Conservation (phyloP, 2,329 filamentous ascomycete species). For the Arthrinium puccinioides region DNA sequence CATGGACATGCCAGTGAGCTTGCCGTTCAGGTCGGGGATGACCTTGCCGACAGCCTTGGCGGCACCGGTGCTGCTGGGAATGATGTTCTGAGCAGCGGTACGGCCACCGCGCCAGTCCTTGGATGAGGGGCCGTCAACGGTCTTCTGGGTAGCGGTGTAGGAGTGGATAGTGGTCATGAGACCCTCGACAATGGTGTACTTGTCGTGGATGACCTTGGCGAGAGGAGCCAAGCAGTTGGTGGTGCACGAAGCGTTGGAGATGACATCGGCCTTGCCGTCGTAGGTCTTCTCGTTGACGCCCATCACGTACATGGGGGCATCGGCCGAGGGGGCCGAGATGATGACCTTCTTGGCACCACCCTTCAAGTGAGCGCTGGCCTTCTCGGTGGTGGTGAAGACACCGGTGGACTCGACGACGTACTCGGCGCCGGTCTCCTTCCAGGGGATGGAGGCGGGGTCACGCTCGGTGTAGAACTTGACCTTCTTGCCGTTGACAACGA, state of each 20-base stretch:
- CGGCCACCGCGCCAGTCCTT: constrained; percentile 99
- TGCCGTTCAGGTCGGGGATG: constrained; percentile 95
- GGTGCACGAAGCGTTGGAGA: constrained; percentile 99
- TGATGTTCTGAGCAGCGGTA: constrained; percentile 99
- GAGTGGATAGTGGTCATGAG: constrained; percentile 99
- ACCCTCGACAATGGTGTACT: constrained; percentile 95
- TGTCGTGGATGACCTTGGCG: constrained; percentile 98
- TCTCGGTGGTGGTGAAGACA: constrained; percentile 98
- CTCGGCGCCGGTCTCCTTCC: constrained; percentile 77
- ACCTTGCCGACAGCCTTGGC: constrained; percentile 99
- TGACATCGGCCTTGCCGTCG: constrained; percentile 82
- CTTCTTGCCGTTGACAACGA: constrained; percentile 89
- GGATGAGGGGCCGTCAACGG: constrained; percentile 90
- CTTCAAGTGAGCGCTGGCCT: constrained; percentile 89
- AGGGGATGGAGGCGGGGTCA: constrained; percentile 85
- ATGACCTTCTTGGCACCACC: constrained; percentile 97
- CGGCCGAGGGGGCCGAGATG: constrained; percentile 85
- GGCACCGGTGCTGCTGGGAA: constrained; percentile 96
- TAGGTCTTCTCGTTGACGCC: constrained; percentile 96
- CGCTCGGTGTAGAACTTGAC: constrained; percentile 92
- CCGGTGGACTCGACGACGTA: constrained; percentile 98
- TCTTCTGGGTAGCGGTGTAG: constrained; percentile 99
- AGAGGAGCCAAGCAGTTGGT: constrained; percentile 99
- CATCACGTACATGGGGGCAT: constrained; percentile 99
- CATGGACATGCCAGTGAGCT: constrained; percentile 99